phyloP scores from a whole-genome alignment of 345 rosid genomes.

The Mallotus nudiflorus region DNA sequence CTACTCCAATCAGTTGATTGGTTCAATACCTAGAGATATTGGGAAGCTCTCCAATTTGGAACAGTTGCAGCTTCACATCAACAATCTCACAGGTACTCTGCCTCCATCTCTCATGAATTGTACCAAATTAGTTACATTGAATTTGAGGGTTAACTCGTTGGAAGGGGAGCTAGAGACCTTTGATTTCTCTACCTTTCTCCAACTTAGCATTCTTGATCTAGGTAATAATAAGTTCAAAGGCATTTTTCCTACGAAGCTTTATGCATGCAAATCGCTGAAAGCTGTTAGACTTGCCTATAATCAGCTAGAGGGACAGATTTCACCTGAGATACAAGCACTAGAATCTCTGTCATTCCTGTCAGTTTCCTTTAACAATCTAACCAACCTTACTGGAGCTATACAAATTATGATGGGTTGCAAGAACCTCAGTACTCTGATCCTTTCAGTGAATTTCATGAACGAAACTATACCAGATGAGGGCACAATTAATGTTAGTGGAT shows the following conservation, averaged over 20 bases:
- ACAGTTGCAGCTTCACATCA: conserved; percentile 63
- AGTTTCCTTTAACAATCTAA: conserved; percentile 63
- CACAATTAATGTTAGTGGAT: conserved; percentile 44
- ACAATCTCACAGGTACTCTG: conserved; percentile 60
- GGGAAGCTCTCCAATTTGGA: conserved; percentile 62
- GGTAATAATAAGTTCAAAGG: conserved; percentile 85
- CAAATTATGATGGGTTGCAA: conserved; percentile 57
- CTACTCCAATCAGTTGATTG: conserved; percentile 59
- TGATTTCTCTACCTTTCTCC: conserved; percentile 55
- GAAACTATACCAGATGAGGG: conserved; percentile 57
- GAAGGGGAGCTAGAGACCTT: conserved; percentile 53
- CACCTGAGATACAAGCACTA: conserved; percentile 52
- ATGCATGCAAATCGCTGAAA: conserved; percentile 63
- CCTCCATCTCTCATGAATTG: conserved; percentile 70
- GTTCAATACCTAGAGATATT: conserved; percentile 57
- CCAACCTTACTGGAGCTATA: conserved; percentile 72
- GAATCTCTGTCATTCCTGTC: conserved; percentile 73
- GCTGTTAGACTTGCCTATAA: conserved; percentile 88
- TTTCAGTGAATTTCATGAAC: conserved; percentile 53
- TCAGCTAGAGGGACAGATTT: conserved; percentile 62
- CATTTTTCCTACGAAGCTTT: conserved; percentile 61
- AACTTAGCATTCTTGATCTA: conserved; percentile 74
- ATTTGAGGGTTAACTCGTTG: conserved; percentile 65
- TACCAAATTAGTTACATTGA: conserved; percentile 52
- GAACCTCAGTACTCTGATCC: conserved; percentile 67